Evolutionary conservation across 805 yeast genomes (phyloP), one percentile per base, ranked within the genome.

Genomic region (Metschnikowia reukaufii): DNA sequence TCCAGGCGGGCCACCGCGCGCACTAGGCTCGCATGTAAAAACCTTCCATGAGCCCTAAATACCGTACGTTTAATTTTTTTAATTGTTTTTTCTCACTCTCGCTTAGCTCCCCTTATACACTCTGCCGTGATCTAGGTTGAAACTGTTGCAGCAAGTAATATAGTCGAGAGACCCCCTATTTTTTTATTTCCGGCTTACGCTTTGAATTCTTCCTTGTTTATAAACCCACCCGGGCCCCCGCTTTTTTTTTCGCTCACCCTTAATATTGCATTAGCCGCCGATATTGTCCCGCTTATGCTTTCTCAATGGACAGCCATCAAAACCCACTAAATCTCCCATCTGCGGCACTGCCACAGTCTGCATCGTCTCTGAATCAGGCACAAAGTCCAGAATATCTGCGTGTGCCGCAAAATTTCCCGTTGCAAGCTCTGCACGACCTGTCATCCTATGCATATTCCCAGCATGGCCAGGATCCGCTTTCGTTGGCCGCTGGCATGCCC

Each of bases 401-500:
- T 7, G 20, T n/a, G 9, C 13, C 39, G 12, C 12, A 9, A 25
- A 25, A 13, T 13, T 25, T 25, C 29, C 5, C 29, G 8, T 3
- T 2, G 12, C 2, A 9, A 9, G 29, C 12, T 21, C 16, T 21
- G 13, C 18, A 15, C 12, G 12, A 27, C 45, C 21, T 34, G 4
- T 34, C 44, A 25, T 41, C 38, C 7, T 34, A 23, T 52, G 27
- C 51, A 52, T 36, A n/a, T 41, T 33, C 35, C 44, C 18, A 50
- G 42, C 36, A 4, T 41, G 4, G 35, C 33, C 39, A 27, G 32
- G 19, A 35, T 6, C 12, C 19, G 27, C 5, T 25, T 25, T 9
- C 27, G 27, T 23, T 23, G 9, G 27, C 9, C 27, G 27, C 29
- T 13, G 12, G 12, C 29, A 25, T 25, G 29, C 29, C 29, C 29